These are phyloP conservation scores for Suillus plorans DNA, from an alignment of 768 basidiomycete genomes.

Conservation along the genomic window DNA sequence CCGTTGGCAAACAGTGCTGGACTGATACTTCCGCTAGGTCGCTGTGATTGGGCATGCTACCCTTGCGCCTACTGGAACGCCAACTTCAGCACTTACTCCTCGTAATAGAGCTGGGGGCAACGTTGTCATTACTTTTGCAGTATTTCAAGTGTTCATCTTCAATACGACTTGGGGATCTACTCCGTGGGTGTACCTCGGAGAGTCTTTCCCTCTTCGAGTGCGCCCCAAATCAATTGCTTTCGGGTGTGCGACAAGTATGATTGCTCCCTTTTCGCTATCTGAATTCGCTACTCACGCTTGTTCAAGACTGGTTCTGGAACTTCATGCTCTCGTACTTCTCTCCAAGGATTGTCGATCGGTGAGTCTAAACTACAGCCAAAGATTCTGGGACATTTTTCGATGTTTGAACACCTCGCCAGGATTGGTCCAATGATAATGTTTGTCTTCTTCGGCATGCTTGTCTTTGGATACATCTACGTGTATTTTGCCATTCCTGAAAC, in stretches of 20 bases:
- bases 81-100: constrained; percentile 44
- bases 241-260: constrained; percentile 54
- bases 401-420: constrained; percentile 24
- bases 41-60: constrained; percentile 71
- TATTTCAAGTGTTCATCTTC: constrained; percentile 71
- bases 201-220: constrained; percentile 80
- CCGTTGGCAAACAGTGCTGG: background rate
- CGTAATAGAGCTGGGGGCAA: constrained; percentile 63
- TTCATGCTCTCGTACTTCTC: constrained; percentile 74
- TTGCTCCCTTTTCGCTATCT: background rate
- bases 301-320: constrained; percentile 69
- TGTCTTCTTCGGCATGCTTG: constrained; percentile 74
- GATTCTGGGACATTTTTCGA: background rate
- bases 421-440: constrained; percentile 76
- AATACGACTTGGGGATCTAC: constrained; percentile 78
- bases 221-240: constrained; percentile 76
- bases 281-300: constrained; percentile 8
- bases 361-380: constrained; percentile 14
- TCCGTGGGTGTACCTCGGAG: constrained; percentile 76
- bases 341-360: constrained; percentile 61
- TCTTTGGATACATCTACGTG: constrained; percentile 70
- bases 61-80: constrained; percentile 53
- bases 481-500: constrained; percentile 81
- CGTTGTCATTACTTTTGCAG: constrained; percentile 69
- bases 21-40: constrained; percentile 38